Evolutionary conservation across 2,329 filamentous ascomycete species (phyloP).

Genomic region (Cucurbitaria berberidis): DNA sequence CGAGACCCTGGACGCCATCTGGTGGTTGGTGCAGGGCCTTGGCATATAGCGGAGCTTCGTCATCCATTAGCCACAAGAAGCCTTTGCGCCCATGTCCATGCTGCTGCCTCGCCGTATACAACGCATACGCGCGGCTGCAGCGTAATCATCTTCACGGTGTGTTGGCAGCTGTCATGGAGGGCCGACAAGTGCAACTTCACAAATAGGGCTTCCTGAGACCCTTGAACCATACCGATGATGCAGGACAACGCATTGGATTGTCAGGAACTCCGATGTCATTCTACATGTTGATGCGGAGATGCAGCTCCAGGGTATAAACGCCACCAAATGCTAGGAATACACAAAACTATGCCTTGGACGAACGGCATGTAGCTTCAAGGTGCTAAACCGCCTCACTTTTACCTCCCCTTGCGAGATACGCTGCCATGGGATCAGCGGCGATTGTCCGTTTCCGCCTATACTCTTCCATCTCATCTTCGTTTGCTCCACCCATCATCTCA

Average conservation of each 20-base stretch:
- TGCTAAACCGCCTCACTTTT: constrained; percentile 68
- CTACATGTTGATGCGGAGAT: constrained; percentile 30
- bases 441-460: constrained; percentile 78
- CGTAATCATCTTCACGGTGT: constrained; percentile 31
- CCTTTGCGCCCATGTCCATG: constrained; percentile 8
- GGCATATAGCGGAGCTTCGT: constrained; percentile 30
- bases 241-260: constrained; percentile 44
- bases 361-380: constrained; percentile 8
- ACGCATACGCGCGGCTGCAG: constrained; percentile 46
- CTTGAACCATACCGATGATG: constrained; percentile 36
- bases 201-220: constrained; percentile 23
- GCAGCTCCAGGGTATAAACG: constrained; percentile 31
- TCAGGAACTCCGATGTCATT: constrained; percentile 45
- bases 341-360: constrained; percentile 19
- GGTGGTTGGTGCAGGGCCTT: constrained; percentile 29
- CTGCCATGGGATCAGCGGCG: constrained; percentile 86
- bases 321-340: constrained; percentile 44
- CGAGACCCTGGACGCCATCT: constrained; percentile 21
- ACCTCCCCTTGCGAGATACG: constrained; percentile 68
- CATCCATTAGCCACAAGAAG: constrained; percentile 30
- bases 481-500: constrained; percentile 78
- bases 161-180: constrained; percentile 32
- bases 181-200: constrained; percentile 19
- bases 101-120: constrained; percentile 32
- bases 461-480: constrained; percentile 84